A percentile compares a stretch with the other conserved stretches of the same genome.
phyloP scores from a whole-genome alignment of 2,329 filamentous ascomycete genomes.

The Penicillium sp. region DNA sequence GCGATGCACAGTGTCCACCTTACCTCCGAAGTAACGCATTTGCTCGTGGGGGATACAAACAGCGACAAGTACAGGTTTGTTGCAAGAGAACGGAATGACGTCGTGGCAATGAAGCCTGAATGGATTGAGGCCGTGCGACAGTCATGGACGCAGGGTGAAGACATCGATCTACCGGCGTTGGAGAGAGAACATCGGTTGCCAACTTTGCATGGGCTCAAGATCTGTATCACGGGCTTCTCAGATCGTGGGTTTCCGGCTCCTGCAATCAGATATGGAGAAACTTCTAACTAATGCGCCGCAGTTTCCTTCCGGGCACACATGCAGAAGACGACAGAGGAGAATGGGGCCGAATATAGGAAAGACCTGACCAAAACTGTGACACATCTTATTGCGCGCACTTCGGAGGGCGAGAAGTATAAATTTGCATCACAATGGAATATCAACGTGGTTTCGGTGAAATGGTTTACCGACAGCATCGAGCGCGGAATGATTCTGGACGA shows the following conservation, averaged over 20 bases:
- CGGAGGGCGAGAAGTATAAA: slow-evolving; percentile 84
- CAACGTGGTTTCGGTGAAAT: slow-evolving; percentile 73
- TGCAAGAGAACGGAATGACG: slow-evolving; percentile 79
- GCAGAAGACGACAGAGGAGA: slow-evolving; percentile 60
- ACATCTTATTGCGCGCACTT: slow-evolving; percentile 75
- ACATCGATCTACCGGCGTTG: slow-evolving; percentile 67
- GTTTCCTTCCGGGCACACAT: slow-evolving; percentile 66
- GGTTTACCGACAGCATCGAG: slow-evolving; percentile 77
- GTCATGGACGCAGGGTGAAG: slow-evolving; percentile 74
- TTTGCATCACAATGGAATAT: slow-evolving; percentile 82
- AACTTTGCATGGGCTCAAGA: slow-evolving; percentile 52
- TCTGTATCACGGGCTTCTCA: slow-evolving; percentile 68
- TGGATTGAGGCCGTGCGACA: slow-evolving; percentile 80
- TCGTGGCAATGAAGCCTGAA: slow-evolving; percentile 73
- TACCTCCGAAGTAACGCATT: slow-evolving; percentile 92
- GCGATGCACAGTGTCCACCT: slow-evolving; percentile 85
- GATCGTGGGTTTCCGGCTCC: slow-evolving; percentile 49
- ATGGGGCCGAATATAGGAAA: slow-evolving; percentile 80
- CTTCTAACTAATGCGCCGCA: slow-evolving; percentile 30
- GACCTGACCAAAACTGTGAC: slow-evolving; percentile 83
- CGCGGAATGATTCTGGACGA: slow-evolving; percentile 91
- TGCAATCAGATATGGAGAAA: slow-evolving; percentile 7
- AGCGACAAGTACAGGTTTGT: slow-evolving; percentile 96
- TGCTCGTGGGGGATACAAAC: slow-evolving; percentile 82
- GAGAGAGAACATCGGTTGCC: slow-evolving; percentile 55